Conservation (phyloP, 2,329 filamentous ascomycete genomes). For the Fonsecaea pedrosoi region DNA sequence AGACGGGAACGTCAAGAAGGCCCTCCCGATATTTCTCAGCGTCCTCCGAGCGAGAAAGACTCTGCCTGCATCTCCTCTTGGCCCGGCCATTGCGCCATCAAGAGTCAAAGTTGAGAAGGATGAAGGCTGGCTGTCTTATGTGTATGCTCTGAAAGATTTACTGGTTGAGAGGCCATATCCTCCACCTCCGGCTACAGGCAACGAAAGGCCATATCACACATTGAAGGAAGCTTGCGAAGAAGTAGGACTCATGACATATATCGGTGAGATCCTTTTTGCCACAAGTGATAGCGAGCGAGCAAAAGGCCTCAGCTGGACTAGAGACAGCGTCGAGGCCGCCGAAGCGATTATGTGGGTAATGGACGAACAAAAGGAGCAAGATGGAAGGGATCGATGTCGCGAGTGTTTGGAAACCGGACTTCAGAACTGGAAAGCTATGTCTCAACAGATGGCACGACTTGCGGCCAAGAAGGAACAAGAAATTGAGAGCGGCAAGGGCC, state of each 20-base stretch:
- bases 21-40: slow-evolving; percentile 85
- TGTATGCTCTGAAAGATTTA: slow-evolving; percentile 47
- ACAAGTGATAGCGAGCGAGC: slow-evolving; percentile 63
- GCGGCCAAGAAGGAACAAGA: slow-evolving; percentile 55
- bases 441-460: slow-evolving; percentile 65
- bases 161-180: slow-evolving; percentile 70
- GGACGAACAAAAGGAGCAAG: slow-evolving; percentile 45
- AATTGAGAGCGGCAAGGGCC: slow-evolving; percentile 42
- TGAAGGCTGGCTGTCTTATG: slow-evolving; percentile 28
- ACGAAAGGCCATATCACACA: slow-evolving; percentile 69
- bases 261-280: slow-evolving; percentile 90
- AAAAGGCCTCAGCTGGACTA: slow-evolving; percentile 85
- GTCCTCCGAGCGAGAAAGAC: slow-evolving; percentile 76
- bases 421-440: slow-evolving; percentile 84
- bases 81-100: slow-evolving; percentile 31
- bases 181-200: slow-evolving; percentile 71
- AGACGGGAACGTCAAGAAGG: slow-evolving; percentile 68
- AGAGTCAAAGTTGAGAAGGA: slow-evolving; percentile 39
- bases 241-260: slow-evolving; percentile 83
- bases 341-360: slow-evolving; percentile 68
- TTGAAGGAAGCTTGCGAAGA: slow-evolving; percentile 77
- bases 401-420: slow-evolving; percentile 79
- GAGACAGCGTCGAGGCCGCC: slow-evolving; percentile 81
- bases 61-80: slow-evolving; percentile 54
- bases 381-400: slow-evolving; percentile 68